Evolutionary conservation across 148 eudicot genomes (phyloP).

Genomic region (Rheum nobile): DNA sequence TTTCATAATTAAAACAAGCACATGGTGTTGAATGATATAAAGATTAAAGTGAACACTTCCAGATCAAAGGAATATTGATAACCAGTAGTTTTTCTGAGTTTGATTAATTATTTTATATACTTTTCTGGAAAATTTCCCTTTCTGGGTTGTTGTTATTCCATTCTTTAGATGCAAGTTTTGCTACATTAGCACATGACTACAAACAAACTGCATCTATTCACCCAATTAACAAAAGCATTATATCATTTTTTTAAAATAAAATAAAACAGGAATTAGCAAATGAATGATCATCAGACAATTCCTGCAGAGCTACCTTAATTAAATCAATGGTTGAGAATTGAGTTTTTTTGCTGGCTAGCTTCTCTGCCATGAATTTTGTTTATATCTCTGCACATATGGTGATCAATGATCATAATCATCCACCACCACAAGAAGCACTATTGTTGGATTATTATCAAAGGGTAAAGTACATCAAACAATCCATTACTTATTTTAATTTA

Average conservation of each 20-base stretch:
- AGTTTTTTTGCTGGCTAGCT: slow-evolving; percentile 2
- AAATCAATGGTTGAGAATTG: neutral
- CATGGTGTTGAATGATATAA: neutral
- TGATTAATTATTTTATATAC: neutral
- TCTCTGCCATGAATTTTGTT: neutral
- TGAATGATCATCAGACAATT: neutral
- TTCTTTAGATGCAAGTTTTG: slow-evolving; percentile 2
- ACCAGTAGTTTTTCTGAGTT: neutral
- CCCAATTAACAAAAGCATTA: neutral
- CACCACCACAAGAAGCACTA: neutral
- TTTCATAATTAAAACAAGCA: neutral
- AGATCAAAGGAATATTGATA: neutral
- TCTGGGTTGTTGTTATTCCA: slow-evolving; percentile 2
- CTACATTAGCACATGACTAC: neutral
- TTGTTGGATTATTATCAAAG: neutral
- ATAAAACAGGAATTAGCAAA: neutral
- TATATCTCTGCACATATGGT: neutral
- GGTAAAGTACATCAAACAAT: neutral
- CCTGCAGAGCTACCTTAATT: slow-evolving; percentile 2
- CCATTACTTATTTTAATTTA: too few species aligned
- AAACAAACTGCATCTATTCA: slow-evolving; percentile 2
- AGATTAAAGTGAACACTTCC: neutral
- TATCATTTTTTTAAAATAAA: neutral
- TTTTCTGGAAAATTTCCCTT: slow-evolving; percentile 1
- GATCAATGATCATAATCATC: slow-evolving; percentile 4